Evolutionary conservation across 2,329 filamentous ascomycete species (phyloP).

Genomic region (Ascochyta clinopodiicola): DNA sequence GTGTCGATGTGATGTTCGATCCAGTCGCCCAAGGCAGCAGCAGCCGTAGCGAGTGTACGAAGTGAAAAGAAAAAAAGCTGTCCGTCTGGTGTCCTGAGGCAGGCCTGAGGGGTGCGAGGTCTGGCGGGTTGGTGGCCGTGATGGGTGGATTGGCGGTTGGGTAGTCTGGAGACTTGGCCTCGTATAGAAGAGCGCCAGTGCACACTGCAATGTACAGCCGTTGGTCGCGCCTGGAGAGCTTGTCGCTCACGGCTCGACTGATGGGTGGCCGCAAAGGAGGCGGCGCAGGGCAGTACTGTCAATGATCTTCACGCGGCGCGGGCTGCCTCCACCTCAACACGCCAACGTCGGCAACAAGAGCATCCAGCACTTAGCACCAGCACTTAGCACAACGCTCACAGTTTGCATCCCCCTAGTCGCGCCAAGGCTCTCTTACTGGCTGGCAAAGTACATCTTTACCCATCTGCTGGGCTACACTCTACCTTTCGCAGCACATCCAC

Average conservation of each 20-base stretch:
- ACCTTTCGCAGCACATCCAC: background rate
- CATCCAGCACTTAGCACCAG: background rate
- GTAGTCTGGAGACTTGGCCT: conserved; percentile 9
- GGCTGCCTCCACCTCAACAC: background rate
- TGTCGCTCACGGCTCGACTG: background rate
- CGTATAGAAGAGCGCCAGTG: conserved; percentile 16
- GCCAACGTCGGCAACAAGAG: background rate
- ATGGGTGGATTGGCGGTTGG: background rate
- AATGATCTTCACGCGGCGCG: background rate
- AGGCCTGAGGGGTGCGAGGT: conserved; percentile 4
- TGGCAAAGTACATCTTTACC: conserved; percentile 7
- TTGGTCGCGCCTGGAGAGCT: conserved; percentile 4
- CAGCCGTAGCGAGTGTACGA: conserved; percentile 17
- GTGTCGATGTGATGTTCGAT: background rate
- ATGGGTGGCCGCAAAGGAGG: conserved; percentile 16
- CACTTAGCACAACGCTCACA: background rate
- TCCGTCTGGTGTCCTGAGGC: conserved; percentile 9
- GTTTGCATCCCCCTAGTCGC: conserved; percentile 3
- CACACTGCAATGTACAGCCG: conserved; percentile 4
- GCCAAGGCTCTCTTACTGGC: background rate
- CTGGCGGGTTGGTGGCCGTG: background rate
- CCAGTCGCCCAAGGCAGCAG: background rate
- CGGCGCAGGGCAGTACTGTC: background rate
- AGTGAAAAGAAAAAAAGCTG: conserved; percentile 5
- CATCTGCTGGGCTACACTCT: background rate